Evolutionary conservation across 441 rosid species (phyloP), one percentile per base, ranked within the genome.

Genomic region (Geranium incanum): DNA sequence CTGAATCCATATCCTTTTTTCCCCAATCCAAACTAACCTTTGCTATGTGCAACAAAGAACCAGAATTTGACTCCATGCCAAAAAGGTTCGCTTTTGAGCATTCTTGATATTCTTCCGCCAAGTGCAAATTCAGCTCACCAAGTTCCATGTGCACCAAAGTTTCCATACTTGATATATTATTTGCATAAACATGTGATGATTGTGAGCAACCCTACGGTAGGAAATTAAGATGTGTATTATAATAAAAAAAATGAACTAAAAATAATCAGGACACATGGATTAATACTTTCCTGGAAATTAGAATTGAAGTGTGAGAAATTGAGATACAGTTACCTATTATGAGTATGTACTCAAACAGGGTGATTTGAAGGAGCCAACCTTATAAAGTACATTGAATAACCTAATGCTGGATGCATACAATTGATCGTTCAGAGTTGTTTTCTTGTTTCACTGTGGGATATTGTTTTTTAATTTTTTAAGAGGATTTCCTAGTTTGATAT

Each of bases 11-110:
- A 69, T 93, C 97, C 78, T 84, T 89, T 82, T 81, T 87, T 36
- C 98, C 98, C 99, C 97, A 96, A 70, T 93, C 98, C 80, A 93
- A 76, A 84, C 90, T 91, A 76, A 93, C 81, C 88, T 91, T 96
- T 71, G 92, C 93, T 81, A 96, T 77, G 82, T 96, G 95, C 85
- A 93, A 75, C 75, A 93, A 77, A 28, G 98, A 89, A 82, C 99
- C 91, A 37, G 93, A 90, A 89, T 96, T 93, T 67, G 97, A 89
- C 83, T 96, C 98, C 78, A 93, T 84, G 36, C 91, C 85, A 36
- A 95, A 95, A 71, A 89, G 92, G 81, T 86, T 87, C 78, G 85
- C 99, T 77, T 84, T 91, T 78, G 87, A 81, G 86, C 86, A 91
- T 84, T 96, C 98, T 78, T 93, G 95, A 81, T 93, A 93, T 80